These are phyloP conservation scores for Xylogone sp. DNA, from an alignment of 2,329 filamentous ascomycete species.

Conservation along the genomic window DNA sequence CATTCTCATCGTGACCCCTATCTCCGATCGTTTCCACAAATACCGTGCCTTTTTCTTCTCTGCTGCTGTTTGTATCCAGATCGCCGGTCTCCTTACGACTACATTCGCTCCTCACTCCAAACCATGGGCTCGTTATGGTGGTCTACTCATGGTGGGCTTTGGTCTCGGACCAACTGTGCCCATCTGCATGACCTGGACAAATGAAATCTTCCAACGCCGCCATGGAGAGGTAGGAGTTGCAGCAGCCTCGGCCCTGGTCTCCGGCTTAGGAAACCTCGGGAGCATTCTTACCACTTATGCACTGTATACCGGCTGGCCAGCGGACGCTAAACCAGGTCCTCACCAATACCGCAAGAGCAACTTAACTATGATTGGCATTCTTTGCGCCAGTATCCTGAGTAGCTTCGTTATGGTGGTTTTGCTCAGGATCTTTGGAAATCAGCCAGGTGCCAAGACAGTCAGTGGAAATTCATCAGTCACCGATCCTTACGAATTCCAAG, in stretches of 20 bases:
- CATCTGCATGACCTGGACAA: conserved; percentile 92
- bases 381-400: conserved; percentile 72
- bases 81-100: conserved; percentile 72
- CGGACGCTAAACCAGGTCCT: conserved; percentile 64
- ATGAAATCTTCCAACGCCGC: conserved; percentile 82
- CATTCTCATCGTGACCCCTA: conserved; percentile 78
- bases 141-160: conserved; percentile 86
- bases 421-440: conserved; percentile 55
- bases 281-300: conserved; percentile 87
- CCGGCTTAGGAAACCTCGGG: conserved; percentile 81
- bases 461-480: conserved; percentile 33
- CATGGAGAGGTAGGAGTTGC: conserved; percentile 91
- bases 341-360: conserved; percentile 80
- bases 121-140: conserved; percentile 82
- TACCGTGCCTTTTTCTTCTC: conserved; percentile 80
- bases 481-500: conserved; percentile 42
- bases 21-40: conserved; percentile 82
- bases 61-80: conserved; percentile 71
- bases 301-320: conserved; percentile 81
- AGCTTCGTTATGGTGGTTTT: conserved; percentile 66
- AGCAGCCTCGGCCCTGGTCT: conserved; percentile 79
- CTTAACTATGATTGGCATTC: conserved; percentile 81
- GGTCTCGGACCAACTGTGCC: conserved; percentile 87
- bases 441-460: conserved; percentile 43
- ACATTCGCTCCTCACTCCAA: conserved; percentile 66